phyloP scores from a whole-genome alignment of 129 eudicot species.

The Lactuca sativa region DNA sequence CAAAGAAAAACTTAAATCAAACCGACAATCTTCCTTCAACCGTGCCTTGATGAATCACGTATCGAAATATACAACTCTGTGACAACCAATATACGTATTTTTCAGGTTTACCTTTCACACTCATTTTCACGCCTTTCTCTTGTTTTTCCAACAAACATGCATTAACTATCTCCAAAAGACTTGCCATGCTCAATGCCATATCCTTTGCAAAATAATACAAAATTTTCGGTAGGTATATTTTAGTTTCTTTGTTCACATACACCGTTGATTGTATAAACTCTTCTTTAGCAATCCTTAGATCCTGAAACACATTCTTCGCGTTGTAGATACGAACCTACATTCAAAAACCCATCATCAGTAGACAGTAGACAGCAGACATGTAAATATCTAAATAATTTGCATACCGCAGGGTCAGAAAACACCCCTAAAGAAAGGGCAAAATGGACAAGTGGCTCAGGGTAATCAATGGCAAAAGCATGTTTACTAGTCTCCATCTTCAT shows the following conservation, averaged over 20 bases:
- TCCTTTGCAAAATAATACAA: constrained; percentile 68
- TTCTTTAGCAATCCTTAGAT: constrained; percentile 67
- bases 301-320: constrained; percentile 63
- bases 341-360: constrained; percentile 4
- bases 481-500: constrained; percentile 40
- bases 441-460: constrained; percentile 88
- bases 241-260: constrained; percentile 59
- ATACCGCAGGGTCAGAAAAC: constrained; percentile 80
- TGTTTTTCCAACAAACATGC: constrained; percentile 52
- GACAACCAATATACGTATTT: constrained; percentile 59
- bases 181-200: constrained; percentile 53
- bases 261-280: constrained; percentile 69
- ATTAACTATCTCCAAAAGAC: constrained; percentile 56
- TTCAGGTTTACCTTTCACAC: constrained; percentile 50
- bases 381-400: constrained; percentile 2
- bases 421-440: constrained; percentile 79
- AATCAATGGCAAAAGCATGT: constrained; percentile 64
- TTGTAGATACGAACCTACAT: constrained; percentile 70
- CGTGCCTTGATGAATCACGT: constrained; percentile 59
- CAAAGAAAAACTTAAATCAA: neutral
- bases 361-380: neutral
- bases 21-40: constrained; percentile 38
- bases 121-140: constrained; percentile 46
- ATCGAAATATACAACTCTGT: constrained; percentile 69
- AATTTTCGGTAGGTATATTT: constrained; percentile 66